Evolutionary conservation across 140 eudicot genomes (phyloP).

Genomic region (Stevia rebaudiana): DNA sequence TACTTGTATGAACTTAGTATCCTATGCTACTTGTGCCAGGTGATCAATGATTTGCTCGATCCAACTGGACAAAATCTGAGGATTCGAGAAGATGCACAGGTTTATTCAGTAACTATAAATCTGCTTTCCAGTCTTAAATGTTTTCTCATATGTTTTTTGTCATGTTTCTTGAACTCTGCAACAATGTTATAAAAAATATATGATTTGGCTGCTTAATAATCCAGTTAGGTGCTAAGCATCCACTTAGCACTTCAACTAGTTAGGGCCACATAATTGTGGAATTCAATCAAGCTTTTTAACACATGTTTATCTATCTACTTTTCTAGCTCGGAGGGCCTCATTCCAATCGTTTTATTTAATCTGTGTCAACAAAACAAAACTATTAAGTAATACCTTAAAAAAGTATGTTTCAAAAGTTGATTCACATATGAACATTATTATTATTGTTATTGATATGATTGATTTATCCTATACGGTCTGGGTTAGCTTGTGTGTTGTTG

Average conservation of each 20-base stretch:
- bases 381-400: background rate
- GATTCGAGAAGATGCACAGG: conserved; percentile 99
- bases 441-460: background rate
- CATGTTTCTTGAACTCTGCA: background rate
- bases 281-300: background rate
- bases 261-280: conserved; percentile 5
- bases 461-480: background rate
- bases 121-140: conserved; percentile 3
- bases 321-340: background rate
- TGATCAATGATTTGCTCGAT: conserved; percentile 96
- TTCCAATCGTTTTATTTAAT: background rate
- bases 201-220: background rate
- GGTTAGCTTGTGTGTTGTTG: background rate
- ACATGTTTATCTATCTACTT: background rate
- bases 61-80: conserved; percentile 99
- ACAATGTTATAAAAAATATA: background rate
- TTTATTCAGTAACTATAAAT: conserved; percentile 26
- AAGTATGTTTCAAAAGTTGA: background rate
- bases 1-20: conserved; percentile 11
- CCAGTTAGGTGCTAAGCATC: conserved; percentile 13
- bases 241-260: background rate
- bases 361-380: conserved; percentile 6
- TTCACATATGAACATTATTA: background rate
- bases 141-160: conserved; percentile 9
- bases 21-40: conserved; percentile 44